Evolutionary conservation across 805 yeast species (phyloP).

Genomic region (Scheffersomyces spartinae): DNA sequence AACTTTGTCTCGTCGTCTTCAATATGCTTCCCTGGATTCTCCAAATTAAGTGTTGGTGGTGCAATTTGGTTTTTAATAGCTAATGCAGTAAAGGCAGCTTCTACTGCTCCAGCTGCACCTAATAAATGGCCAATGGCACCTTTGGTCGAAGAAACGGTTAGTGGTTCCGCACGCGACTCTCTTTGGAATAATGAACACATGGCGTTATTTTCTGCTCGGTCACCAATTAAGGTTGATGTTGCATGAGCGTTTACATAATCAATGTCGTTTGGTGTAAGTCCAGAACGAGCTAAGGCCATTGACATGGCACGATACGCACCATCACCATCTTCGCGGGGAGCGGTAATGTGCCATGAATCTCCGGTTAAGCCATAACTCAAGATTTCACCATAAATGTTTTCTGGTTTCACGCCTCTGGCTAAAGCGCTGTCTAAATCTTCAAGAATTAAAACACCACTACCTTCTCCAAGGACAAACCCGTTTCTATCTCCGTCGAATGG

Average conservation of each 20-base stretch:
- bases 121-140: constrained; percentile 89
- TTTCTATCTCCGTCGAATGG: constrained; percentile 74
- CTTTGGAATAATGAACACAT: constrained; percentile 39
- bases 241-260: constrained; percentile 95
- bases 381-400: constrained; percentile 65
- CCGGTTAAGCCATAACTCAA: constrained; percentile 85
- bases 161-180: constrained; percentile 15
- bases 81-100: constrained; percentile 67
- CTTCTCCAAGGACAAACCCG: constrained; percentile 93
- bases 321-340: constrained; percentile 73
- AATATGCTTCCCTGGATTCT: constrained; percentile 35
- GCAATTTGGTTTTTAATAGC: constrained; percentile 44
- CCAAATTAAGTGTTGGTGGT: constrained; percentile 78
- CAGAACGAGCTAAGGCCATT: constrained; percentile 51
- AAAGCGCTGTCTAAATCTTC: constrained; percentile 73
- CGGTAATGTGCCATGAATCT: constrained; percentile 88
- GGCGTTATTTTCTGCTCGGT: constrained; percentile 75
- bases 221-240: constrained; percentile 85
- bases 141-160: constrained; percentile 70
- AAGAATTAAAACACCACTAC: constrained; percentile 70
- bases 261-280: constrained; percentile 35
- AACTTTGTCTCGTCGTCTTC: constrained; percentile 33
- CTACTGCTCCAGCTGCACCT: constrained; percentile 96
- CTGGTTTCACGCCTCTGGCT: constrained; percentile 38
- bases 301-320: constrained; percentile 63